Conservation (phyloP, 306 rosid genomes). For the Rosa persica region DNA sequence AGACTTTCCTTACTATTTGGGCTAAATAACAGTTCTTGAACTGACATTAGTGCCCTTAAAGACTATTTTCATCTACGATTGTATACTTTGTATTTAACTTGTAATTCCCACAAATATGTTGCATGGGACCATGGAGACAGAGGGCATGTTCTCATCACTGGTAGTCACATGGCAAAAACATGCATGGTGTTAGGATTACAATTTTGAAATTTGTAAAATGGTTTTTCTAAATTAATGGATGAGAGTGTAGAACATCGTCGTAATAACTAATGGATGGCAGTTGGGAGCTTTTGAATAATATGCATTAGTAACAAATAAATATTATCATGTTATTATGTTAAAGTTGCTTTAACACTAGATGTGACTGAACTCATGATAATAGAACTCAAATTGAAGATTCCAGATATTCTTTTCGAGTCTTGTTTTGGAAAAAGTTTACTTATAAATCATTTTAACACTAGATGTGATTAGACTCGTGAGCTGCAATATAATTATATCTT, state of each 20-base stretch:
- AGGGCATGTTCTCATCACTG: slow-evolving; percentile 28
- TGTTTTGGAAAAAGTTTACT: no score
- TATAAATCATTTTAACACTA: no score
- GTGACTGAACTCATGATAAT: no score
- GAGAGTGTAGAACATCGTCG: background rate
- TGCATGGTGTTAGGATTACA: background rate
- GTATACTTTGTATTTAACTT: background rate
- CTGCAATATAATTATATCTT: no score
- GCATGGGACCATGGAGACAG: slow-evolving; percentile 21
- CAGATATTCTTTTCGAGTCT: no score
- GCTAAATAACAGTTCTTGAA: slow-evolving; percentile 24
- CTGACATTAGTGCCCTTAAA: slow-evolving; percentile 35
- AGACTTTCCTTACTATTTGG: slow-evolving; percentile 30
- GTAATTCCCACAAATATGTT: background rate
- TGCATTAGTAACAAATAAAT: background rate
- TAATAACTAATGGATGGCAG: background rate
- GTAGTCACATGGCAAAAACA: slow-evolving; percentile 31
- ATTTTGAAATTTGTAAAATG: slow-evolving; percentile 15
- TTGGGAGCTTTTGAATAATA: background rate
- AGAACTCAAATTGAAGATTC: no score
- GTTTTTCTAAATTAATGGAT: background rate
- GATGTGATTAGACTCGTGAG: background rate
- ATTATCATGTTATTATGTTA: background rate
- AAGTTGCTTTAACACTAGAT: no score
- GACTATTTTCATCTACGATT: background rate